These are phyloP conservation scores for Moricandia arvensis DNA, from an alignment of 345 rosid species.

Conservation along the genomic window DNA sequence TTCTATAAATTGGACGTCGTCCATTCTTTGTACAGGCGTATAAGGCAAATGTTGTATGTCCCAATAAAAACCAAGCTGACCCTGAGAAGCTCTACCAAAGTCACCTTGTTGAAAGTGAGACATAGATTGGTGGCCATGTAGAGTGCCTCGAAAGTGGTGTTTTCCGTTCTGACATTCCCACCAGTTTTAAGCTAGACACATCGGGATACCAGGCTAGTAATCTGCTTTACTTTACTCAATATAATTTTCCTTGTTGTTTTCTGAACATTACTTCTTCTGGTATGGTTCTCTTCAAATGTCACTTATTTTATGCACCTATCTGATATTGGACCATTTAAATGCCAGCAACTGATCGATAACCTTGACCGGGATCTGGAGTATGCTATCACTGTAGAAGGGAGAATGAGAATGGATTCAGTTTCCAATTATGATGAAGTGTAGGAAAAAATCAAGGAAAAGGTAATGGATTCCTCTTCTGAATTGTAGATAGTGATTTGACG, in stretches of 20 bases:
- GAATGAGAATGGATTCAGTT: slow-evolving; percentile 77
- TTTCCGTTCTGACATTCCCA: slow-evolving; percentile 93
- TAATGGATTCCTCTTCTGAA: slow-evolving; percentile 35
- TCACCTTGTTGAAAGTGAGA: slow-evolving; percentile 96
- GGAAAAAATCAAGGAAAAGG: slow-evolving; percentile 73
- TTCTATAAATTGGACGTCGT: slow-evolving; percentile 26
- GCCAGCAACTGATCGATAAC: slow-evolving; percentile 81
- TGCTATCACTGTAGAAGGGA: slow-evolving; percentile 91
- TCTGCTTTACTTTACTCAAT: slow-evolving; percentile 22
- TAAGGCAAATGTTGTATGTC: slow-evolving; percentile 92
- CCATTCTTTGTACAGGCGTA: slow-evolving; percentile 56
- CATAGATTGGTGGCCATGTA: slow-evolving; percentile 96
- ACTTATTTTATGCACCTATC: slow-evolving; percentile 16
- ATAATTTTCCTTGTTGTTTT: background rate
- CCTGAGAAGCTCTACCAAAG: slow-evolving; percentile 73
- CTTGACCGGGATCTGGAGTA: slow-evolving; percentile 95
- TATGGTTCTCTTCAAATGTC: slow-evolving; percentile 8
- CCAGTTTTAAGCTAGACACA: slow-evolving; percentile 83
- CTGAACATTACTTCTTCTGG: slow-evolving; percentile 7
- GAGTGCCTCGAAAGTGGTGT: slow-evolving; percentile 99
- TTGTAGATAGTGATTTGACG: slow-evolving; percentile 11
- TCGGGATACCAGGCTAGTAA: slow-evolving; percentile 71
- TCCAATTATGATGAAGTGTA: slow-evolving; percentile 89
- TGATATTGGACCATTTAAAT: slow-evolving; percentile 34
- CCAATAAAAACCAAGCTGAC: slow-evolving; percentile 93